Base-by-base conservation (phyloP, 129 eudicot species). In the Helichrysum umbraculigerum region DNA sequence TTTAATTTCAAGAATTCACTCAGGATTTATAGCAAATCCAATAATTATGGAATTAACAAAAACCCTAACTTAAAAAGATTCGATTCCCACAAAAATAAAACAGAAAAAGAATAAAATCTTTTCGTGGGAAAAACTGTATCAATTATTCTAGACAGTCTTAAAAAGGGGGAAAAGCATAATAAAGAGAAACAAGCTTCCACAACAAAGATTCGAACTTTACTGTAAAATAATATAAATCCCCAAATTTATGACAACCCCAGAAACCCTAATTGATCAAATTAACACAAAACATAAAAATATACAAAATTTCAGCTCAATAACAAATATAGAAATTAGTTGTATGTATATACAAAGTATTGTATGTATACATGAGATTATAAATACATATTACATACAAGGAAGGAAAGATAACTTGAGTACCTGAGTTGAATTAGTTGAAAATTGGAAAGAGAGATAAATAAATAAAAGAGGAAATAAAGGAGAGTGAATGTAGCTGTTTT, bases 151-250 rank as follows among this genome's bases (percentile, higher is more conserved):
- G 81, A 67, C 71, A 50, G 78, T 71, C 77, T 39, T 56, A 50
- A 71, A 79, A 77, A 58, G 71, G 71, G 83, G 66, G 77, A 51
- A 76, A 72, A 42, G 35, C 11, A 64, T 44, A 17, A 47, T 47
- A 86, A 86, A 79, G 66, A 17, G 77, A 61, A 32, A 73, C 74
- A 70, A 66, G 44, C 72, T 77, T 82, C 72, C 50, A 44, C 32
- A 65, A 80, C 56, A 85, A 87, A 87, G 87, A 83, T 87, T 57
- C 86, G 22, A 87, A 76, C 79, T 87, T 89, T 73, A 86, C 33
- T 66, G 17, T 66, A 67, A 60, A 41, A 75, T 82, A 70, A 84
- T 71, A 79, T 61, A 80, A 89, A 44, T 39, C 32, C 33, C 68
- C 79, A 71, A 78, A 28, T 33, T 56, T 28, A 70, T 62, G 70